These are phyloP conservation scores for Fusarium transvaalense DNA, from an alignment of 2,329 filamentous ascomycete species.

Conservation along the genomic window DNA sequence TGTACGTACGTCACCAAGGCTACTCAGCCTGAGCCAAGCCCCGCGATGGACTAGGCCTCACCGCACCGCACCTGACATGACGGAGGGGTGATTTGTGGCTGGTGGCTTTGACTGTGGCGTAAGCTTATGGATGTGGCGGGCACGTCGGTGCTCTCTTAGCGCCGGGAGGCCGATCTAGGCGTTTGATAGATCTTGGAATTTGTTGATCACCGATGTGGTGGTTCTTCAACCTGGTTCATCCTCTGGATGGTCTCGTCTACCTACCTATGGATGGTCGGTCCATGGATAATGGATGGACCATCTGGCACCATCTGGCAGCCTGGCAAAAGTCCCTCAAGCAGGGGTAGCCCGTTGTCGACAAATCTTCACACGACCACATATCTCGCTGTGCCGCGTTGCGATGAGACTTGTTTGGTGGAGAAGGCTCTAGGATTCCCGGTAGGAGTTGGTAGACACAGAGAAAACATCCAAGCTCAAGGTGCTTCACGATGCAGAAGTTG, in stretches of 20 bases:
- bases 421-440: conserved; percentile 19
- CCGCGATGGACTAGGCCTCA: conserved; percentile 18
- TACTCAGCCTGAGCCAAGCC: conserved; percentile 42
- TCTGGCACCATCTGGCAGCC: conserved; percentile 2
- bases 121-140: neutral
- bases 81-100: conserved; percentile 28
- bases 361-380: conserved; percentile 30
- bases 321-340: conserved; percentile 40
- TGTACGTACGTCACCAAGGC: conserved; percentile 40
- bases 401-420: conserved; percentile 30
- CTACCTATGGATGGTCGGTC: too few species aligned
- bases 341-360: conserved; percentile 15
- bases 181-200: conserved; percentile 12
- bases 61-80: conserved; percentile 13
- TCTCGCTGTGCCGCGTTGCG: conserved; percentile 35
- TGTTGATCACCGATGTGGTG: conserved; percentile 14
- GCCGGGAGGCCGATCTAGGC: conserved; percentile 13
- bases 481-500: conserved; percentile 26
- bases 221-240: conserved; percentile 8
- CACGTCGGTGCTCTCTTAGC: conserved; percentile 1
- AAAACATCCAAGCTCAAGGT: conserved; percentile 12
- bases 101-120: conserved; percentile 1
- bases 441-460: conserved; percentile 6
- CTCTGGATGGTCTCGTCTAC: neutral
- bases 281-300: too few species aligned